Evolutionary conservation across 1,284 basidiomycete species (phyloP).

Genomic region (Ustilago shanxiensis): DNA sequence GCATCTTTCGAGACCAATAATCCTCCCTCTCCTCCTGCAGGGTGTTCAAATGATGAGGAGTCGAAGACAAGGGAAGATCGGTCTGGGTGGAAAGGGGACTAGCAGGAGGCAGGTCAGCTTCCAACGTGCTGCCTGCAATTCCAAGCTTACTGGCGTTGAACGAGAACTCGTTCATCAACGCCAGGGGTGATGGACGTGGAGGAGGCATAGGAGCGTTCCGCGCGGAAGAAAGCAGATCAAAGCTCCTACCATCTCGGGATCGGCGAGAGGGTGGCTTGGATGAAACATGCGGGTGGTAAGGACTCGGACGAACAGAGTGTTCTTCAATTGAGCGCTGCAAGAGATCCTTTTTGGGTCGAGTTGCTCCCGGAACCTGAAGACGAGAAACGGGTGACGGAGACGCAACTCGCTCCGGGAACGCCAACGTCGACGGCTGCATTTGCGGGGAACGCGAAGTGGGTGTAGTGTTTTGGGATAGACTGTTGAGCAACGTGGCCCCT

Average conservation of each 20-base stretch:
- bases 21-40: slow-evolving; percentile 7
- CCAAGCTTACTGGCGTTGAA: slow-evolving; percentile 20
- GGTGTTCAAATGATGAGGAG: not conserved
- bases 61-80: not conserved
- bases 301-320: not conserved
- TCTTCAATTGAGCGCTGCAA: not conserved
- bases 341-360: not conserved
- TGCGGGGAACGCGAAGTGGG: not conserved
- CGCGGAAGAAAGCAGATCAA: slow-evolving; percentile 8
- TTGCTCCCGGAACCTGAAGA: not conserved
- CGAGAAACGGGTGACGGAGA: not conserved
- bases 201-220: not conserved
- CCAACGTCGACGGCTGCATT: not conserved
- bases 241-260: slow-evolving; percentile 7
- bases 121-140: slow-evolving; percentile 11
- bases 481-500: slow-evolving; percentile 13
- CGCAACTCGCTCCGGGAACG: not conserved
- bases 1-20: not conserved
- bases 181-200: not conserved
- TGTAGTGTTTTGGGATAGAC: slow-evolving; percentile 1
- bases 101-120: slow-evolving; percentile 10
- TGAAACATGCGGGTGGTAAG: not conserved
- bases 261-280: not conserved
- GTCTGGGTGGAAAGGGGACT: slow-evolving; percentile 14
- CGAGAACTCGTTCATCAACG: slow-evolving; percentile 7